Evolutionary conservation across 441 rosid genomes (phyloP), one percentile per base, ranked within the genome.

Genomic region (Corymbia citriodora): DNA sequence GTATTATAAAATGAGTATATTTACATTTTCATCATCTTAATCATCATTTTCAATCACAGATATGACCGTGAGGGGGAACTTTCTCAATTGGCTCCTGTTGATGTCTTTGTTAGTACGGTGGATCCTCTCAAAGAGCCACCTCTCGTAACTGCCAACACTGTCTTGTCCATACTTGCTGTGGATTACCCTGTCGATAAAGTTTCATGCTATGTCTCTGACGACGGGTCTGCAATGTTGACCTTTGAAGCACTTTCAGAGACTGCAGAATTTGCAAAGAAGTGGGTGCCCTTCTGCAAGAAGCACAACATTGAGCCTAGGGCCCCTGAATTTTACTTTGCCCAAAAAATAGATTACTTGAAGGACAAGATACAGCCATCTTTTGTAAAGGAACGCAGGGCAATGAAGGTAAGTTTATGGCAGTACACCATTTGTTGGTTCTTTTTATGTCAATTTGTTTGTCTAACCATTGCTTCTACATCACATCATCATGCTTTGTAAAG

Each of bases 81-180:
- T 98, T 91, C 98, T 79, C 85, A 40, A 79, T 79, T 79, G 85
- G 85, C 98, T 2, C 99, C 99, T n/a, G 92, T 96, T 18, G 99
- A 97, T 90, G 95, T 98, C 33, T 98, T 97, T 91, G 99, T 97
- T 87, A 96, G 98, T 88, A 97, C 98, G 2, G 99, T 99, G 21
- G 99, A 98, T 88, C 98, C 99, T 14, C 99, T 97, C 91, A 97
- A 96, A 89, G 99, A 98, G 83, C 99, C 99, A 1, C 99, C 99
- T 72, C 93, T 97, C 45, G 96, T 96, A 91, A 98, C 99, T 53
- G 96, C 99, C 90, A 98, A 97, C 94, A 96, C 99, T 52, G 95
- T 96, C 68, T 95, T 97, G 87, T 98, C 99, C 2, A 98, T 96
- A 90, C 94, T 97, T 86, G 98, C 99, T 25, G 98, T 95, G 89